Conservation (phyloP, 192 early-diverging fungal species). For the Rhizophagus clarus region DNA sequence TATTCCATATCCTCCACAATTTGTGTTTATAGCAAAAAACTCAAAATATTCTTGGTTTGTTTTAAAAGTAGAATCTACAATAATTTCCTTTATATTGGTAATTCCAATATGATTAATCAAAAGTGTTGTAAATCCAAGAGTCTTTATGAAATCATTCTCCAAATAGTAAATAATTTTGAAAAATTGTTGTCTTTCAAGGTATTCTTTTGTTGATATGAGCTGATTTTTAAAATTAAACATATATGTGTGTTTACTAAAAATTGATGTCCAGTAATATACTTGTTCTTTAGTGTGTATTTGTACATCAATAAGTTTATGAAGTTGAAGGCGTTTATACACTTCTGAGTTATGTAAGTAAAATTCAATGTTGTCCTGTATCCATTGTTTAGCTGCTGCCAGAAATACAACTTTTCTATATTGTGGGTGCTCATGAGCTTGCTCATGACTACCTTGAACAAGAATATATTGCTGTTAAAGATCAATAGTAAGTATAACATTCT, state of each 20-base stretch:
- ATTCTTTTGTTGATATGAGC: constrained; percentile 12
- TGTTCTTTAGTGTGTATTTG: background rate
- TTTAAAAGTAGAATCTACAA: constrained; percentile 10
- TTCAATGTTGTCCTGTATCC: no score
- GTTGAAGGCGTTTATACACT: no score
- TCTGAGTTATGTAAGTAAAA: no score
- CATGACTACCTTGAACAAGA: background rate
- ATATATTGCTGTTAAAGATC: background rate
- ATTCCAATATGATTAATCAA: background rate
- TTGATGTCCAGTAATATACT: background rate
- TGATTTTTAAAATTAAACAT: constrained; percentile 6
- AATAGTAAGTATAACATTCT: constrained; percentile 9
- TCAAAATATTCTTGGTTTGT: constrained; percentile 19
- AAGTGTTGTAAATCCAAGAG: background rate
- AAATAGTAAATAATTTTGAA: background rate
- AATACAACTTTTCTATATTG: no score
- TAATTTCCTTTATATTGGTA: background rate
- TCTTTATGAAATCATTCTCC: constrained; percentile 1
- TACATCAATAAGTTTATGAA: no score
- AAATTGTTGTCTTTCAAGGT: background rate
- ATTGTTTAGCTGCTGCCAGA: no score
- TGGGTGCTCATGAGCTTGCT: no score
- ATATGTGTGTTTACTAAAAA: constrained; percentile 13
- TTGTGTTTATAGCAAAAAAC: constrained; percentile 12
- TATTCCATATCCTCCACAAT: constrained; percentile 3